Conservation (phyloP, 768 basidiomycete species). For the Suillus fuscotomentosus region DNA sequence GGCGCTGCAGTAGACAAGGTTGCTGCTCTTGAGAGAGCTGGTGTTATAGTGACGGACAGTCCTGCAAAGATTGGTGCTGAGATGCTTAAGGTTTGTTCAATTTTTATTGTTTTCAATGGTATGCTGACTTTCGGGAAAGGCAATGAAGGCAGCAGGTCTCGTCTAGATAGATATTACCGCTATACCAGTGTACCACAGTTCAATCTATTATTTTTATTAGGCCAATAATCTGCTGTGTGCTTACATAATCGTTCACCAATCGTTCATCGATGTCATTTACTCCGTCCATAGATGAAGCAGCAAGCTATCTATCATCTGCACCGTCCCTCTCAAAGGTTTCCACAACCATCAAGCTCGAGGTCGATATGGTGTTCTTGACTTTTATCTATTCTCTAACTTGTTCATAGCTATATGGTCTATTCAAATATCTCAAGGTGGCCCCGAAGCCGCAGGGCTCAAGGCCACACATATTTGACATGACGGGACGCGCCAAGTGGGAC, state of each 20-base stretch:
- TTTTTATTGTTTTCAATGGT: slow-evolving; percentile 9
- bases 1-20: slow-evolving; percentile 95
- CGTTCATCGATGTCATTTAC: slow-evolving; percentile 22
- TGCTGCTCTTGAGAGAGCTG: slow-evolving; percentile 84
- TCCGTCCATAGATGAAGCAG: slow-evolving; percentile 59
- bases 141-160: slow-evolving; percentile 76
- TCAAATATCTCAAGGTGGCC: slow-evolving; percentile 70
- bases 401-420: slow-evolving; percentile 79
- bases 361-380: slow-evolving; percentile 32
- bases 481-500: slow-evolving; percentile 85
- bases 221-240: slow-evolving; percentile 11
- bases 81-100: slow-evolving; percentile 77
- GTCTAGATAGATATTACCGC: slow-evolving; percentile 40
- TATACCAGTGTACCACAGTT: not conserved
- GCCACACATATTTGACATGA: slow-evolving; percentile 76
- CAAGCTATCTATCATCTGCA: slow-evolving; percentile 57
- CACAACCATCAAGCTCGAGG: slow-evolving; percentile 72
- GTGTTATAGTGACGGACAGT: slow-evolving; percentile 90
- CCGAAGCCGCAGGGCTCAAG: slow-evolving; percentile 52
- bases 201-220: not conserved
- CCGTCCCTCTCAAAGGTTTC: slow-evolving; percentile 55
- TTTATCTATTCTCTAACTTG: slow-evolving; percentile 19
- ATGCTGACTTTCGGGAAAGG: slow-evolving; percentile 38
- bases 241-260: slow-evolving; percentile 38
- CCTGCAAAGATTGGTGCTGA: slow-evolving; percentile 91